A percentile compares a stretch with the other conserved stretches of the same genome.
These are phyloP conservation scores for Pythium biforme DNA, from an alignment of 352 stramenopile species.

Conservation along the genomic window DNA sequence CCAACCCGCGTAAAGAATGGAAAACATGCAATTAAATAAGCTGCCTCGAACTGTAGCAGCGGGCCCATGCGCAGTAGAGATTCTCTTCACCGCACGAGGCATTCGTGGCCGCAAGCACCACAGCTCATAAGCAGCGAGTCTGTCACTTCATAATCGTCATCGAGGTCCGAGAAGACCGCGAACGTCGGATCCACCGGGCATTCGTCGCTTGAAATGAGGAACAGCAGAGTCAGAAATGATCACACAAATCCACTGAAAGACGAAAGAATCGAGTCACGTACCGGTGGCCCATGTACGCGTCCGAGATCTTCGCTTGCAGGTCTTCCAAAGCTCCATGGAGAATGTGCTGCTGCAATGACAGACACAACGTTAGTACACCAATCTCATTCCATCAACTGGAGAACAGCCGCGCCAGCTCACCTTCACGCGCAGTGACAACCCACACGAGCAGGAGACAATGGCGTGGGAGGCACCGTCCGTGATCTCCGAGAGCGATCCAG, in stretches of 20 bases:
- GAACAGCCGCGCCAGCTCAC: slow-evolving; percentile 14
- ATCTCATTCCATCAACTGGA: no score
- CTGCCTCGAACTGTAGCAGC: neutral
- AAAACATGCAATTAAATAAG: slow-evolving; percentile 17
- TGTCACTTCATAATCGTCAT: slow-evolving; percentile 16
- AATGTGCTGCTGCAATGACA: slow-evolving; percentile 30
- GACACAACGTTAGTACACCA: neutral
- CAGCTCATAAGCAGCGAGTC: slow-evolving; percentile 47
- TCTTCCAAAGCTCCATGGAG: slow-evolving; percentile 55
- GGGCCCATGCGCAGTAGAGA: neutral
- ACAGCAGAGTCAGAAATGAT: neutral
- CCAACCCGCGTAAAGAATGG: neutral
- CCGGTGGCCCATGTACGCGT: slow-evolving; percentile 59
- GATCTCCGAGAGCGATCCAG: slow-evolving; percentile 33
- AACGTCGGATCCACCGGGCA: slow-evolving; percentile 54
- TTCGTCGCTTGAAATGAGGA: slow-evolving; percentile 30
- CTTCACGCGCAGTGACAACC: slow-evolving; percentile 50
- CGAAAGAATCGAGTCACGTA: no score
- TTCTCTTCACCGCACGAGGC: slow-evolving; percentile 20
- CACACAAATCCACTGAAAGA: no score
- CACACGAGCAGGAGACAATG: slow-evolving; percentile 45
- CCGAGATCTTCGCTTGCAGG: slow-evolving; percentile 57
- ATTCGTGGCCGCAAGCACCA: slow-evolving; percentile 35
- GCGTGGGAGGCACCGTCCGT: slow-evolving; percentile 10
- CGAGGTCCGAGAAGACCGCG: slow-evolving; percentile 31